Percentiles rank a stretch among this genome's conserved stretches.
Conservation (phyloP, 441 rosid genomes). For the Syzygium syzygioides region DNA sequence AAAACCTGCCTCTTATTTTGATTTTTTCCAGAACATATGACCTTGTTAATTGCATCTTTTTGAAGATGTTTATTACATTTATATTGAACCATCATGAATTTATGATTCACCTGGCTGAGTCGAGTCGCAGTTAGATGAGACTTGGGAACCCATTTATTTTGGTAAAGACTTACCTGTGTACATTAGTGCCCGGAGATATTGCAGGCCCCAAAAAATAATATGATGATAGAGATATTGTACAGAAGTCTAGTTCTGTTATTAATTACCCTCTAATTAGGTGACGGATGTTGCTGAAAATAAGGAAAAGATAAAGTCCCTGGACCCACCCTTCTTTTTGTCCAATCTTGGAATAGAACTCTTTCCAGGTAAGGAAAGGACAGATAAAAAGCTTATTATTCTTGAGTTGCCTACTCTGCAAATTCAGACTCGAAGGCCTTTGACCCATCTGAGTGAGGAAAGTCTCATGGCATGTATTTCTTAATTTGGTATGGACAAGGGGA, state of each 20-base stretch:
- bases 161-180: not conserved
- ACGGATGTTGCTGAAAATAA: not conserved
- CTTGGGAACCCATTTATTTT: not conserved
- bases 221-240: not conserved
- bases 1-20: not conserved
- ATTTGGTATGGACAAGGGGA: not conserved
- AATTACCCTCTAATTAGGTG: not conserved
- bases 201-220: not conserved
- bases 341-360: not conserved
- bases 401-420: not conserved
- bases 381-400: not conserved
- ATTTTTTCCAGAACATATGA: not conserved
- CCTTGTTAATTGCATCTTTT: not conserved
- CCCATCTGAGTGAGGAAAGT: not conserved
- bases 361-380: not conserved
- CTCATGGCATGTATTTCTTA: not conserved
- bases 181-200: not conserved
- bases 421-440: not conserved
- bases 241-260: not conserved
- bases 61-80: not conserved
- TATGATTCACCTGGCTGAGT: not conserved
- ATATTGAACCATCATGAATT: not conserved
- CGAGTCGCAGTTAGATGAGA: not conserved
- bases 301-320: not conserved
- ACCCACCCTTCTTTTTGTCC: not conserved